Evolutionary conservation across 176 grass and related monocot species (phyloP), one percentile per base, ranked within the genome.

Genomic region (Musa troglodytarum): DNA sequence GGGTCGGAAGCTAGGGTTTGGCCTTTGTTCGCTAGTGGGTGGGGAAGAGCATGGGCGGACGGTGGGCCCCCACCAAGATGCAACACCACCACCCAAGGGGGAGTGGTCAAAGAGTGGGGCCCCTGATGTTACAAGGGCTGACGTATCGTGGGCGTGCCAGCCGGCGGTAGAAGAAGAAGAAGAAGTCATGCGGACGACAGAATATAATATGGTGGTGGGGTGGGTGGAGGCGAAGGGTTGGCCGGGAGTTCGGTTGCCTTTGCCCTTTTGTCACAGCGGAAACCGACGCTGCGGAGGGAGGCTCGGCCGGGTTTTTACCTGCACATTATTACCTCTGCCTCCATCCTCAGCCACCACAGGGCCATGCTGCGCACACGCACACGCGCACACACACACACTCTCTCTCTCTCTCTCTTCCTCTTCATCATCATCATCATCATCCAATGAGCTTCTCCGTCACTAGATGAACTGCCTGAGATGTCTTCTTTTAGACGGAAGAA

Each of bases 61-160:
- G 29, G 29, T 0, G 29, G 34, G 34, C 34, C 34, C 34, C 34
- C 4, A 43, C 34, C 4, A 6, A 43, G 61, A 72, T 5, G n/a
- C 59, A 74, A 54, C 61, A 61, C 73, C 61, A 61, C 73, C 72
- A 79, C 76, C 34, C 34, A 43, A 43, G 34, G 34, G 34, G 34
- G 34, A 43, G 34, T 85, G 87, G 87, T 50, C 78, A 76, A 76
- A 52, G 56, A 63, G 23, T 2, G 19, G 43, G 57, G 24, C 9
- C 34, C 43, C 17, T 24, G 23, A 63, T 64, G 34, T 64, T 76
- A 64, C 9, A 51, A 76, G 58, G 58, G 74, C 74, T 64, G 74
- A 76, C 74, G 74, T 76, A 23, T 58, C 49, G 3, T 51, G 57
- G 19, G 15, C 74, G 2, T 62, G 56, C 16, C 20, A 11, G 23